Evolutionary conservation across 768 basidiomycete species (phyloP).

Genomic region (Hygrophoropsis aurantiaca): DNA sequence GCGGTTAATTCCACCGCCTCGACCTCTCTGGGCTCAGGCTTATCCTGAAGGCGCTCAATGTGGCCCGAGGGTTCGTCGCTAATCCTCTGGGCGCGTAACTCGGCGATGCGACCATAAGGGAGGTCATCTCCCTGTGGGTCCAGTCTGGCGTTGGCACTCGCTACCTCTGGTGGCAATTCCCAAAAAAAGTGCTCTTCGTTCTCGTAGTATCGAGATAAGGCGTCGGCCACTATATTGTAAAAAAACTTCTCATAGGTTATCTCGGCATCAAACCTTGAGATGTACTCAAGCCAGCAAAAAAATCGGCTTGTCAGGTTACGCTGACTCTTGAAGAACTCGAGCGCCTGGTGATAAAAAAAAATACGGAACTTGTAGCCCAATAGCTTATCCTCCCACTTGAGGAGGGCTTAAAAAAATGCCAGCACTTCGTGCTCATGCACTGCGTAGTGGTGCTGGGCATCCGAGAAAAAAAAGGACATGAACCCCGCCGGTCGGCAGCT

Average conservation of each 20-base stretch:
- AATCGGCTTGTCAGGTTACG: constrained; percentile 13
- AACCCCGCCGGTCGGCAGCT: constrained; percentile 25
- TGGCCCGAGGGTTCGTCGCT: too few species aligned
- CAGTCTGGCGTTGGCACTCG: constrained; percentile 13
- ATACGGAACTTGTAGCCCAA: constrained; percentile 21
- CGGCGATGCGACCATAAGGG: background rate
- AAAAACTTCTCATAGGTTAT: constrained; percentile 23
- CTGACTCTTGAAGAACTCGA: constrained; percentile 28
- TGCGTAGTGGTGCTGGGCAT: constrained; percentile 28
- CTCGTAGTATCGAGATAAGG: constrained; percentile 30
- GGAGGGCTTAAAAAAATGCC: constrained; percentile 21
- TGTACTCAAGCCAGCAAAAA: constrained; percentile 35
- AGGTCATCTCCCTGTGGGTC: constrained; percentile 17
- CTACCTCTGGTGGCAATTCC: background rate
- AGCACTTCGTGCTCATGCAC: constrained; percentile 19
- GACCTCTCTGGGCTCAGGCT: too few species aligned
- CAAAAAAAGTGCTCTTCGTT: constrained; percentile 1
- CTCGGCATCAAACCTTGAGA: constrained; percentile 25
- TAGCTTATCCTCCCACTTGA: constrained; percentile 34
- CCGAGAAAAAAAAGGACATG: constrained; percentile 26
- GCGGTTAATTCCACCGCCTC: too few species aligned
- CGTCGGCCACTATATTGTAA: constrained; percentile 29
- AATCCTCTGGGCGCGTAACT: background rate
- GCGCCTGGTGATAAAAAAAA: constrained; percentile 26
- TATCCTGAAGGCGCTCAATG: too few species aligned